phyloP scores from a whole-genome alignment of 345 rosid genomes.

The Salix arbutifolia region DNA sequence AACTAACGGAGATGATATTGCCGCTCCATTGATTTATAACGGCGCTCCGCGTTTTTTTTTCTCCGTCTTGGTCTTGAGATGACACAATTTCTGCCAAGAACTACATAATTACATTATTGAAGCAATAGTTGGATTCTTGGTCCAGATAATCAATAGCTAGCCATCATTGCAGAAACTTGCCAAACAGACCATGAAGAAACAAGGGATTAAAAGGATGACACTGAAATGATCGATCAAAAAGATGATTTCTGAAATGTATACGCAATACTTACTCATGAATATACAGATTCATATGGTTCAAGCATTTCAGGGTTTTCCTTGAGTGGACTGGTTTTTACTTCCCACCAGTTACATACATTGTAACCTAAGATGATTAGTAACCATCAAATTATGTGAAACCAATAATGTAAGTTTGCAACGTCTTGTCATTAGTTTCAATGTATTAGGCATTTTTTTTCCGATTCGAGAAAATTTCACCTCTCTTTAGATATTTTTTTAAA shows the following conservation, averaged over 20 bases:
- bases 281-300: neutral
- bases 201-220: neutral
- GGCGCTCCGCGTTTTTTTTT: too few species aligned
- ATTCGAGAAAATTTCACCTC: too few species aligned
- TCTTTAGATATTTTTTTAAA: too few species aligned
- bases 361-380: neutral
- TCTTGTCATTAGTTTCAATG: neutral
- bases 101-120: neutral
- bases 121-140: neutral
- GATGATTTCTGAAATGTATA: neutral
- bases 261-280: neutral
- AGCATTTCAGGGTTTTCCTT: neutral
- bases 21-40: too few species aligned
- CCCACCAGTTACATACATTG: neutral
- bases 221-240: neutral
- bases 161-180: neutral
- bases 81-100: neutral
- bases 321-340: neutral
- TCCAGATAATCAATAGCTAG: neutral
- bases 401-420: neutral
- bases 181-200: neutral
- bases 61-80: too few species aligned
- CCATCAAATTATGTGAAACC: neutral
- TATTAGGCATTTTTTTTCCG: too few species aligned
- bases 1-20: too few species aligned